Percentiles rank a stretch among this genome's conserved stretches.
These are phyloP conservation scores for Colletotrichum musae DNA, from an alignment of 2,329 filamentous ascomycete genomes.

Conservation along the genomic window DNA sequence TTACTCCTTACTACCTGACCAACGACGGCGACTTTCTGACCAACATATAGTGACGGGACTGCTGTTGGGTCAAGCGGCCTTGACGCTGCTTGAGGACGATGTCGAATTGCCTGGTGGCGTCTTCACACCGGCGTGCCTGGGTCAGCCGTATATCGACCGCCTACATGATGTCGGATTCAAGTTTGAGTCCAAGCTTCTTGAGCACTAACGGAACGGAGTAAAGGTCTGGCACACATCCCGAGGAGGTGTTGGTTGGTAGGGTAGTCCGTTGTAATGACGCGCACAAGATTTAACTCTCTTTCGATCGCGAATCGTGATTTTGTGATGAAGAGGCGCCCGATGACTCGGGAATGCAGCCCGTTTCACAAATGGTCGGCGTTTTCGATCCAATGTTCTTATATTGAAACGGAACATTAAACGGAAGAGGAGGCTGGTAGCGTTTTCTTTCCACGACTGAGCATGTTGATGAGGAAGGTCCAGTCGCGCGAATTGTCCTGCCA, in stretches of 20 bases:
- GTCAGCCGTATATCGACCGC: slow-evolving; percentile 76
- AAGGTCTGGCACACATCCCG: not conserved
- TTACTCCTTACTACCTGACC: slow-evolving; percentile 12
- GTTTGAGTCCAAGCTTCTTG: slow-evolving; percentile 68
- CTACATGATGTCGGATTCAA: slow-evolving; percentile 73
- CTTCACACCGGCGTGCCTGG: slow-evolving; percentile 80
- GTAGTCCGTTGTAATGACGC: slow-evolving; percentile 15
- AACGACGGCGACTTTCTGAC: not conserved
- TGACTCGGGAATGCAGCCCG: slow-evolving; percentile 10
- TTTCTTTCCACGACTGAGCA: too few relatives aligned
- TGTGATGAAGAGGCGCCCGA: not conserved
- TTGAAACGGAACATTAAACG: not conserved
- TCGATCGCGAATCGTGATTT: slow-evolving; percentile 10
- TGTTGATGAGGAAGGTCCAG: too few relatives aligned
- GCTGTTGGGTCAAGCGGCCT: slow-evolving; percentile 74
- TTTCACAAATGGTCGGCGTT: not conserved
- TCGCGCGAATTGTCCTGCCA: too few relatives aligned
- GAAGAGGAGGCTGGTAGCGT: not conserved
- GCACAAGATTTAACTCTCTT: slow-evolving; percentile 19
- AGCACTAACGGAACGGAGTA: slow-evolving; percentile 38
- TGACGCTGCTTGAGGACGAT: slow-evolving; percentile 75
- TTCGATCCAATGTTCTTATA: not conserved
- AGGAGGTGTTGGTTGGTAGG: not conserved
- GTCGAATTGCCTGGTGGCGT: slow-evolving; percentile 75
- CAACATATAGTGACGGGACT: slow-evolving; percentile 72